phyloP scores from a whole-genome alignment of 345 rosid genomes.

The Syzygium oleosum region DNA sequence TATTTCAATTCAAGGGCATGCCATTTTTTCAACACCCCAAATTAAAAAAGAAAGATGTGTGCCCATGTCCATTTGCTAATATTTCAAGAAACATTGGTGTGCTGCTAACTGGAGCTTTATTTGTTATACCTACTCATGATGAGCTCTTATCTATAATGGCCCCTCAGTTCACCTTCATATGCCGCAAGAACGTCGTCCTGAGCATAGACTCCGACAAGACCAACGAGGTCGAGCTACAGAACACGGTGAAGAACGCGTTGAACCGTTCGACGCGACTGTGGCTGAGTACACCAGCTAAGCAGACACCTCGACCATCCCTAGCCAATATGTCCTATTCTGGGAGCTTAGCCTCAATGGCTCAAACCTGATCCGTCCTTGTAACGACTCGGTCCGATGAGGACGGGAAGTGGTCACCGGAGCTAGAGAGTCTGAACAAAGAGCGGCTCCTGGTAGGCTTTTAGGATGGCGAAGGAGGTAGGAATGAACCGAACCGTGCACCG shows the following conservation, averaged over 20 bases:
- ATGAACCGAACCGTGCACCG: too few species aligned
- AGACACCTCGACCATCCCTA: constrained; percentile 65
- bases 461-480: too few species aligned
- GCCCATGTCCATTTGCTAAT: too few species aligned
- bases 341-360: constrained; percentile 56
- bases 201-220: constrained; percentile 96
- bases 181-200: constrained; percentile 83
- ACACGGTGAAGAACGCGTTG: constrained; percentile 77
- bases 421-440: too few species aligned
- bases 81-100: neutral
- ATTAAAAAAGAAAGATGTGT: too few species aligned
- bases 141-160: constrained; percentile 3
- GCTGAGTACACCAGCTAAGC: constrained; percentile 89
- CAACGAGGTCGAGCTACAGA: constrained; percentile 96
- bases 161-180: constrained; percentile 87
- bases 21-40: too few species aligned
- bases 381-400: too few species aligned
- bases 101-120: neutral
- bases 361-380: constrained; percentile 41
- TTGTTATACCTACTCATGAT: neutral
- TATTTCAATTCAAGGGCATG: too few species aligned
- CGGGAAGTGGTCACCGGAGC: too few species aligned
- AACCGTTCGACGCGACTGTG: constrained; percentile 62
- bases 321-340: constrained; percentile 91
- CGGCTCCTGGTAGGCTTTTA: too few species aligned